These are phyloP conservation scores for Larix kaempferi DNA, from an alignment of 75 land plant species.

Conservation along the genomic window DNA sequence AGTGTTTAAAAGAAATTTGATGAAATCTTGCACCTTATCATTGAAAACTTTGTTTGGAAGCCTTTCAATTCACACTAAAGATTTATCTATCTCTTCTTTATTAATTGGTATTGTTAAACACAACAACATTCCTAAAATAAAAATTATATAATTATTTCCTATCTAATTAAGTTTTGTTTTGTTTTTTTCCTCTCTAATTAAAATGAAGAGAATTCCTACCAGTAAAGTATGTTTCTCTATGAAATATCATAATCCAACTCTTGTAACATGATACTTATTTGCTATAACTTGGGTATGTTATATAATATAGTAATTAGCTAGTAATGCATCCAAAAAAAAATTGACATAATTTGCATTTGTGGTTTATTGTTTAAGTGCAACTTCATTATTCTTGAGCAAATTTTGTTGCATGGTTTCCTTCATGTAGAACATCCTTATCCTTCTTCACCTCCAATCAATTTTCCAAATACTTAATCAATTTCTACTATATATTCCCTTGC, in stretches of 20 bases:
- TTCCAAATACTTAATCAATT: not conserved
- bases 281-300: not conserved
- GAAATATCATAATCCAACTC: not conserved
- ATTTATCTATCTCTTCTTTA: not conserved
- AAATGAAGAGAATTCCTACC: not conserved
- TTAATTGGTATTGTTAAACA: not conserved
- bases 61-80: not conserved
- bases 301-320: not conserved
- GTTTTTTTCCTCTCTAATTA: not conserved
- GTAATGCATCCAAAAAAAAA: not conserved
- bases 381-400: not conserved
- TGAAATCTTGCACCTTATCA: not conserved
- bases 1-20: too few species aligned
- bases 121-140: not conserved
- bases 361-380: not conserved
- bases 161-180: not conserved
- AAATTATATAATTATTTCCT: not conserved
- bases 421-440: conserved; percentile 1
- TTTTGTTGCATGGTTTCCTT: conserved; percentile 1
- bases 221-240: not conserved
- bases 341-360: not conserved
- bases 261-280: not conserved
- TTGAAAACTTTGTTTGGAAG: not conserved
- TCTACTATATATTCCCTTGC: not conserved
- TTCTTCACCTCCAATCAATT: not conserved